Conservation (phyloP, 1,139 yeast genomes). For the Scheffersomyces segobiensis region DNA sequence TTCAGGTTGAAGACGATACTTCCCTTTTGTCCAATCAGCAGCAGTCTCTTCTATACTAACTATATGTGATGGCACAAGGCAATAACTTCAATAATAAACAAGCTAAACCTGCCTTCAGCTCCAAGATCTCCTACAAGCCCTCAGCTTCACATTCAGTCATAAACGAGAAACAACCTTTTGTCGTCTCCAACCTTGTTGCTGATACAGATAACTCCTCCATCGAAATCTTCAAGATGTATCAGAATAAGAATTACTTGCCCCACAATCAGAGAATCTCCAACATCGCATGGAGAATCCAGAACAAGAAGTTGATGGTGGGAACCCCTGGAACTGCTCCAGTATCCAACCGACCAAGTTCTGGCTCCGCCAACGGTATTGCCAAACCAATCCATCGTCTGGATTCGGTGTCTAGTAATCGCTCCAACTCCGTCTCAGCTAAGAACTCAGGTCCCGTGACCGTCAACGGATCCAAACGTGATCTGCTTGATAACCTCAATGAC, state of each 20-base stretch:
- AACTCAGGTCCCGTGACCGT: background rate
- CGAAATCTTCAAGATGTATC: slow-evolving; percentile 43
- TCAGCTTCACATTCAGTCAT: background rate
- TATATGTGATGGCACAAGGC: background rate
- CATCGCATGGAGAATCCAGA: slow-evolving; percentile 51
- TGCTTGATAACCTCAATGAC: slow-evolving; percentile 13
- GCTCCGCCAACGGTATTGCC: background rate
- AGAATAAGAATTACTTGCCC: slow-evolving; percentile 43
- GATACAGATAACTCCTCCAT: slow-evolving; percentile 37
- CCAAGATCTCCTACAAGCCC: slow-evolving; percentile 13
- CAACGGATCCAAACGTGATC: background rate
- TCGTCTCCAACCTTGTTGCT: slow-evolving; percentile 20
- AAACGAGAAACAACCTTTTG: slow-evolving; percentile 5
- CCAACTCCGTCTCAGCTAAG: slow-evolving; percentile 4
- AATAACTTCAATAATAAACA: background rate
- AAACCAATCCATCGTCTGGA: background rate
- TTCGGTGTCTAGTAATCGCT: slow-evolving; percentile 1
- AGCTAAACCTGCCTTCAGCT: background rate
- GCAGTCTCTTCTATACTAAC: background rate
- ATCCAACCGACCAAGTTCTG: slow-evolving; percentile 6
- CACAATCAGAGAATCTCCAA: slow-evolving; percentile 46
- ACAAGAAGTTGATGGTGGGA: slow-evolving; percentile 26
- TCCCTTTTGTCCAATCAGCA: background rate
- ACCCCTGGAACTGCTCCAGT: slow-evolving; percentile 3
- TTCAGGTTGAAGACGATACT: background rate